Percentiles rank a stretch among this genome's conserved stretches.
These are phyloP conservation scores for Avena eriantha DNA, from an alignment of 176 grass and related monocot genomes.

Conservation along the genomic window DNA sequence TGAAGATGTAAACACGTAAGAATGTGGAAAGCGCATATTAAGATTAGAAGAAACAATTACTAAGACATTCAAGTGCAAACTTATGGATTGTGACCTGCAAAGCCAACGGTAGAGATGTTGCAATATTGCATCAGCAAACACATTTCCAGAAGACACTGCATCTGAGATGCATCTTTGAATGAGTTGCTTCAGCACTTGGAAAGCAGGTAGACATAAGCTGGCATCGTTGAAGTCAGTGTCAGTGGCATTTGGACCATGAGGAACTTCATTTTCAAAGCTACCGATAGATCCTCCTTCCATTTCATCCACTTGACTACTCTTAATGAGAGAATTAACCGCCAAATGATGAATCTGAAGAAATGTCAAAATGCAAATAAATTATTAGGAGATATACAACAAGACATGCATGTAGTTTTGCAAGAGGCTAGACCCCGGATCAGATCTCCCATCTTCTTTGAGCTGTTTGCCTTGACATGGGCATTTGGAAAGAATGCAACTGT, in stretches of 20 bases:
- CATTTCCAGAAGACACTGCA: slow-evolving; percentile 92
- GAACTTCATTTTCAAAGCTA: slow-evolving; percentile 60
- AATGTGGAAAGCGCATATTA: slow-evolving; percentile 29
- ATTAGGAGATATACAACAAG: slow-evolving; percentile 1
- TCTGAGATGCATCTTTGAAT: slow-evolving; percentile 95
- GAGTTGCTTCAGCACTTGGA: slow-evolving; percentile 92
- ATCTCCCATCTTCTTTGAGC: slow-evolving; percentile 1
- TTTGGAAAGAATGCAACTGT: slow-evolving; percentile 1
- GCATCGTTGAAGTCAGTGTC: slow-evolving; percentile 80
- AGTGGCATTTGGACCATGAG: slow-evolving; percentile 49
- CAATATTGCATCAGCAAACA: slow-evolving; percentile 94
- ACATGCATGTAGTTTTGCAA: slow-evolving; percentile 16
- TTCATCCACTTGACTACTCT: slow-evolving; percentile 93
- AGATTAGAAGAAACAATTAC: slow-evolving; percentile 28
- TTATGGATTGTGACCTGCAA: slow-evolving; percentile 71
- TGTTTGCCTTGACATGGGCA: slow-evolving; percentile 1
- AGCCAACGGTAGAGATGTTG: slow-evolving; percentile 96
- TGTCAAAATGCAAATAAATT: slow-evolving; percentile 22
- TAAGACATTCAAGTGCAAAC: slow-evolving; percentile 29
- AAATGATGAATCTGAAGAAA: slow-evolving; percentile 95
- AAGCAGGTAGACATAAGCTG: slow-evolving; percentile 74
- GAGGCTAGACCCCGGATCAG: slow-evolving; percentile 1
- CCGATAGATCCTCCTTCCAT: slow-evolving; percentile 79
- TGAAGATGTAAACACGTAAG: slow-evolving; percentile 58
- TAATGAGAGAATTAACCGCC: slow-evolving; percentile 92